Percentiles rank a stretch among this genome's conserved stretches.
Conservation (phyloP, 2,329 filamentous ascomycete species). For the Arthroderma sp. region DNA sequence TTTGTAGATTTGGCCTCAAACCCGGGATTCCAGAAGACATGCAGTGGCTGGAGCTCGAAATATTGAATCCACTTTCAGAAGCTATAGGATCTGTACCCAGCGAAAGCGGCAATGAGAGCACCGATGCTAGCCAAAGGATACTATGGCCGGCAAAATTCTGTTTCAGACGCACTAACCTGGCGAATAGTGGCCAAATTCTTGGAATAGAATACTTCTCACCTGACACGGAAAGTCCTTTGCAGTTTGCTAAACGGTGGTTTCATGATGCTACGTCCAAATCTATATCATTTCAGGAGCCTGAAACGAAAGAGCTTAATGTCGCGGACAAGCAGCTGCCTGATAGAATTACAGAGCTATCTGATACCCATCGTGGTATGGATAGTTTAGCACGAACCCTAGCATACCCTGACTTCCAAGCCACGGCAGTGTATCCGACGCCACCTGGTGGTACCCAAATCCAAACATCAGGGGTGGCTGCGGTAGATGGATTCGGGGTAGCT, state of each 20-base stretch:
- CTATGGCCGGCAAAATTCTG: conserved; percentile 33
- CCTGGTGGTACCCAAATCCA: conserved; percentile 20
- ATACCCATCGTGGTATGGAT: conserved; percentile 20
- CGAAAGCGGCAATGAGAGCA: conserved; percentile 14
- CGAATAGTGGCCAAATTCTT: conserved; percentile 10
- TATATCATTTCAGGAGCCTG: conserved; percentile 5
- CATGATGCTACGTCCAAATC: conserved; percentile 16
- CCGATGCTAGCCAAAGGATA: conserved; percentile 27
- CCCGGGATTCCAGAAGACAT: conserved; percentile 20
- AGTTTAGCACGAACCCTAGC: conserved; percentile 27
- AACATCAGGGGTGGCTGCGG: not conserved
- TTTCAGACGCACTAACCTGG: conserved; percentile 23
- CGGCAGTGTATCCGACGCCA: conserved; percentile 41
- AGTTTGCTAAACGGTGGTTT: conserved; percentile 31
- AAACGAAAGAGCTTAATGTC: conserved; percentile 5
- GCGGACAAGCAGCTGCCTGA: conserved; percentile 14
- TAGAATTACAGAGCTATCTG: conserved; percentile 14
- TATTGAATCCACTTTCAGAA: conserved; percentile 12
- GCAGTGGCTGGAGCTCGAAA: conserved; percentile 29
- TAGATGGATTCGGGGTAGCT: not conserved
- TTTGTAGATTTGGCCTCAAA: conserved; percentile 24
- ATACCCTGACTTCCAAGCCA: conserved; percentile 29
- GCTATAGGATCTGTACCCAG: conserved; percentile 5
- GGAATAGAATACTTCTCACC: conserved; percentile 9
- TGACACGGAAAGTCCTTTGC: conserved; percentile 25